Base-by-base conservation (phyloP, 148 eudicot species). In the Heliosperma pusillum region DNA sequence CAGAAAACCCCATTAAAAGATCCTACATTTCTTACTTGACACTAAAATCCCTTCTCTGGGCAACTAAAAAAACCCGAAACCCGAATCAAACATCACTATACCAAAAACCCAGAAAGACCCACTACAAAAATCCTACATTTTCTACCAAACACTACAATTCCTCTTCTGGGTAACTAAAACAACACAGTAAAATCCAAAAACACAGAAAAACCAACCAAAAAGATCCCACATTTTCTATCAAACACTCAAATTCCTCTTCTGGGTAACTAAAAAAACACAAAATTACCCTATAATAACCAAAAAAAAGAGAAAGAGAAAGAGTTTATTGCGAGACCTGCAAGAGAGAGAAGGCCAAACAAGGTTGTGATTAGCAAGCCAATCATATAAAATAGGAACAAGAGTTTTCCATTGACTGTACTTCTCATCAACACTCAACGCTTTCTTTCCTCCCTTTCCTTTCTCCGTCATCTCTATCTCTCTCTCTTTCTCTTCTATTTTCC, bases 261-360 rank as follows among this genome's bases (percentile, higher is more conserved):
- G 16, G 12, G 13, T 0, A 40, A 40, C 1, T 0, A 20, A 21
- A n/a, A 58, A 58, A 58, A 57, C 61, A 45, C 52, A 27, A 72
- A 57, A 40, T n/a, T 25, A 15, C 52, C 57, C 50, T 0, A 4
- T 27, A 57, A 61, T 61, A 12, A 0, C 25, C 11, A 17, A 50
- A 73, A 11, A 40, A 22, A 73, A 30, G 7, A 7, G 6, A n/a
- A 50, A 52, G 42, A 52, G 29, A 67, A 70, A 74, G 70, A 53
- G 64, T 36, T 36, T 36, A n/a, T 70, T 57, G 60, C 53, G 50
- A 74, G 13, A 93, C 98, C 98, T 80, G 90, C 98, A 90, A 60
- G 98, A 93, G 42, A 90, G 97, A 42, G 98, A 93, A 19, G 96
- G 98, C 98, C 96, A 93, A 64, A 93, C 82, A 68, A 93, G 98